Evolutionary conservation across 139 green algal species (phyloP).

Genomic region (Yamagishiella unicocca): DNA sequence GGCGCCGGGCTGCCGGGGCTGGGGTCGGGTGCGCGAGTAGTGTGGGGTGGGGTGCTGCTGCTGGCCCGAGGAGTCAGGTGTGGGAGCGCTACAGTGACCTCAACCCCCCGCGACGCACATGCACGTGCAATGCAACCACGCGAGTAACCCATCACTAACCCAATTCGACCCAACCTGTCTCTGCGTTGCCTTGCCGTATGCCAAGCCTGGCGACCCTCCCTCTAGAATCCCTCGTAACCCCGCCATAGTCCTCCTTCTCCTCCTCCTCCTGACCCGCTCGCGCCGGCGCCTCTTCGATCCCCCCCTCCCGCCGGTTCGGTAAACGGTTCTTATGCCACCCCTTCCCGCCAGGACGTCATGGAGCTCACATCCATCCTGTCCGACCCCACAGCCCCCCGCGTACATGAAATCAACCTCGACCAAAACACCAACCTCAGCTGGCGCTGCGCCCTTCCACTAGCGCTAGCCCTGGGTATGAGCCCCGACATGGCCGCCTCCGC

Average conservation of each 20-base stretch:
- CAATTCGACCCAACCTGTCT: too few relatives aligned
- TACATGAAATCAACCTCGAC: constrained; percentile 32
- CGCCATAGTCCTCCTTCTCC: neutral
- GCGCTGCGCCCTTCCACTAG: constrained; percentile 34
- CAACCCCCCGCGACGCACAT: too few relatives aligned
- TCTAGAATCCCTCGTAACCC: neutral
- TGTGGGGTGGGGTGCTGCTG: too few relatives aligned
- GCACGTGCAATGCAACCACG: too few relatives aligned
- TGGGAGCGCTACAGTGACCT: too few relatives aligned
- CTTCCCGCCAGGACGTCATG: constrained; percentile 7
- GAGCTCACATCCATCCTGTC: constrained; percentile 49
- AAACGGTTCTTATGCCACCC: neutral
- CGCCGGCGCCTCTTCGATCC: neutral
- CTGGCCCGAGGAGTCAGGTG: too few relatives aligned
- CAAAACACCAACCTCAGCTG: constrained; percentile 37
- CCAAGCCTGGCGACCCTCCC: too few relatives aligned
- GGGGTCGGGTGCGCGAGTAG: neutral
- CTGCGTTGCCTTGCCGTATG: too few relatives aligned
- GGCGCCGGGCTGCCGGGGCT: neutral
- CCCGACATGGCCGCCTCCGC: neutral
- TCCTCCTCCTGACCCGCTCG: neutral
- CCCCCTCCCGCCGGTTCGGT: neutral
- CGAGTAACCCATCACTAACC: too few relatives aligned
- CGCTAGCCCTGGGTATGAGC: constrained; percentile 9
- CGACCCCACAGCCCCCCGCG: constrained; percentile 22